A percentile compares a stretch with the other conserved stretches of the same genome.
phyloP scores from a whole-genome alignment of 257 asterid species.

The Mitragyna speciosa region DNA sequence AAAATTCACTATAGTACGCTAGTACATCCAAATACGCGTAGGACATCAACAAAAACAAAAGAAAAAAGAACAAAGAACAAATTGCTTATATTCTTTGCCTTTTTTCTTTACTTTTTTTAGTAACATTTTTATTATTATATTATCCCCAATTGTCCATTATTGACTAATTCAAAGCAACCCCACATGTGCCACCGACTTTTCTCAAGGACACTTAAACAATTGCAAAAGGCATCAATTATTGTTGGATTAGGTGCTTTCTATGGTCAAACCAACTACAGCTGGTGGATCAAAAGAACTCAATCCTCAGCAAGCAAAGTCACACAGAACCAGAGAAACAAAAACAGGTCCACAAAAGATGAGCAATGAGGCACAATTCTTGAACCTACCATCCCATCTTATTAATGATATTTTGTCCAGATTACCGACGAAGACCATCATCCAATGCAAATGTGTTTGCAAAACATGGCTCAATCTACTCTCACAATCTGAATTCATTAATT shows the following conservation, averaged over 20 bases:
- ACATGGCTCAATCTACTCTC: conserved; percentile 19
- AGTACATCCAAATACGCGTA: too few relatives aligned
- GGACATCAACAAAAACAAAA: too few relatives aligned
- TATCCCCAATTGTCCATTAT: too few relatives aligned
- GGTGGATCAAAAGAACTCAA: background rate
- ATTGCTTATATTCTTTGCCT: too few relatives aligned
- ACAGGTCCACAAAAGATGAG: conserved; percentile 1
- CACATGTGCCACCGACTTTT: too few relatives aligned
- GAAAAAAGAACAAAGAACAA: too few relatives aligned
- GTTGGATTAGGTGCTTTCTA: background rate
- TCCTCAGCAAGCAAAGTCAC: background rate
- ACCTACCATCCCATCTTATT: conserved; percentile 32
- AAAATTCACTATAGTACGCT: too few relatives aligned
- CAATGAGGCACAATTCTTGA: background rate
- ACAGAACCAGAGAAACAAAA: background rate
- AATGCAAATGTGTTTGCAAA: conserved; percentile 15
- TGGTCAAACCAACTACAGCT: background rate
- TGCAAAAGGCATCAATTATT: background rate
- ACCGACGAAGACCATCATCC: conserved; percentile 11
- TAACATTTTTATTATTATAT: too few relatives aligned
- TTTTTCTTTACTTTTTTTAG: too few relatives aligned
- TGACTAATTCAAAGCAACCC: too few relatives aligned
- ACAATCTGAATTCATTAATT: conserved; percentile 1
- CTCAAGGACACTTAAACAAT: too few relatives aligned
- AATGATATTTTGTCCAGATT: conserved; percentile 16